These are phyloP conservation scores for Catharanthus roseus DNA, from an alignment of 257 asterid species.

Conservation along the genomic window DNA sequence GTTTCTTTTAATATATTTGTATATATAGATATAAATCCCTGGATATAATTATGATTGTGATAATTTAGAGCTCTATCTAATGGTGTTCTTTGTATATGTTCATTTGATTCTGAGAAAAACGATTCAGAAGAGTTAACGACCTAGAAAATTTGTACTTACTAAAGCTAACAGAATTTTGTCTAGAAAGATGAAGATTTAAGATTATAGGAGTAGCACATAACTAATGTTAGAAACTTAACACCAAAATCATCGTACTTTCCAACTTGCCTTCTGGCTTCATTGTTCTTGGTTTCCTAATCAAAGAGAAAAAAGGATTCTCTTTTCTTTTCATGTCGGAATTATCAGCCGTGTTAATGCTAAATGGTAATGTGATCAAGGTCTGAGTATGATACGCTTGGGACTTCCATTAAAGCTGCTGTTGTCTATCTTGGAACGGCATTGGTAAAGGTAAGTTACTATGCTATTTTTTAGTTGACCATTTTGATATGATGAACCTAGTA, in stretches of 20 bases:
- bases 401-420: slow-evolving; percentile 74
- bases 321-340: neutral
- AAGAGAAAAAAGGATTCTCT: neutral
- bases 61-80: neutral
- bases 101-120: neutral
- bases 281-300: neutral
- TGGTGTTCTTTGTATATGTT: neutral
- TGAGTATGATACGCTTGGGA: slow-evolving; percentile 93
- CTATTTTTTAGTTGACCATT: neutral
- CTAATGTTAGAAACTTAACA: neutral
- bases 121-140: neutral
- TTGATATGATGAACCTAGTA: slow-evolving; percentile 4
- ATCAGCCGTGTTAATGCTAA: neutral
- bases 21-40: too few species aligned
- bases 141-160: too few species aligned
- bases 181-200: neutral
- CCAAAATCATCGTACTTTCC: neutral
- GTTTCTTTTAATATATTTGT: too few species aligned
- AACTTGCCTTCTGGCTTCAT: neutral
- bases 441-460: slow-evolving; percentile 54
- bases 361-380: slow-evolving; percentile 40
- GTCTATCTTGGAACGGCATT: slow-evolving; percentile 82
- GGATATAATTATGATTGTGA: neutral
- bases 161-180: too few species aligned
- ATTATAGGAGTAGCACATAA: neutral